Evolutionary conservation across 1,284 basidiomycete species (phyloP), one percentile per base, ranked within the genome.

Genomic region (Vanrija humicola): DNA sequence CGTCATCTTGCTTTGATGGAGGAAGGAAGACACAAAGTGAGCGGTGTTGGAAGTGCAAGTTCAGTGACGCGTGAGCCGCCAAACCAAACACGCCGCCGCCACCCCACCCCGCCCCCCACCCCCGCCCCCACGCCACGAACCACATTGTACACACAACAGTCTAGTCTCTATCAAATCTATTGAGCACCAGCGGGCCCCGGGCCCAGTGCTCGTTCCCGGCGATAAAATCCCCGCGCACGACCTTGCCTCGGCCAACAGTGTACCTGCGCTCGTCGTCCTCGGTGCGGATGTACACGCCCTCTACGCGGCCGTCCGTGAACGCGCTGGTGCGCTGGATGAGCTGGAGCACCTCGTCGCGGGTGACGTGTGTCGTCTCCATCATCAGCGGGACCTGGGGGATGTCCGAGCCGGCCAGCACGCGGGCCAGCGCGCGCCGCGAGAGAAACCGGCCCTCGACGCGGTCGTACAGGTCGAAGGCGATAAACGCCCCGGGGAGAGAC

Each of bases 171-270:
- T 8, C 42, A 43, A 46, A 19, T 25, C 73, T 72, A 68, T 85
- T 85, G 12, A 78, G 64, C 34, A 69, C 66, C 9, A 83, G 44
- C 25, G 68, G 72, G 0, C 79, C 81, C 62, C 74, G 79, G 5
- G 78, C 78, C 84, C 84, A 85, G 62, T 85, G 84, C 59, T 84
- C 82, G 64, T 85, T 84, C 3, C 84, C 83, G 48, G 82, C 76
- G 61, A 85, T 84, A 60, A 85, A 85, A 67, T 85, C 83, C 6
- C 78, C 75, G 18, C 83, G 72, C n/a, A 86, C 84, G 5, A 84
- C 79, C 69, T 85, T 85, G 6, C 80, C 80, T 50, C 83, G 74
- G 21, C 70, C 68, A 5, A 80, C 59, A 0, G 83, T 82, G 38
- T 50, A 16, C 14, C 16, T 63, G 2, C 76, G 72, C 16, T 69